Evolutionary conservation across 2,329 filamentous ascomycete genomes (phyloP), one percentile per base, ranked within the genome.

Genomic region (Leptographium galeiforme): DNA sequence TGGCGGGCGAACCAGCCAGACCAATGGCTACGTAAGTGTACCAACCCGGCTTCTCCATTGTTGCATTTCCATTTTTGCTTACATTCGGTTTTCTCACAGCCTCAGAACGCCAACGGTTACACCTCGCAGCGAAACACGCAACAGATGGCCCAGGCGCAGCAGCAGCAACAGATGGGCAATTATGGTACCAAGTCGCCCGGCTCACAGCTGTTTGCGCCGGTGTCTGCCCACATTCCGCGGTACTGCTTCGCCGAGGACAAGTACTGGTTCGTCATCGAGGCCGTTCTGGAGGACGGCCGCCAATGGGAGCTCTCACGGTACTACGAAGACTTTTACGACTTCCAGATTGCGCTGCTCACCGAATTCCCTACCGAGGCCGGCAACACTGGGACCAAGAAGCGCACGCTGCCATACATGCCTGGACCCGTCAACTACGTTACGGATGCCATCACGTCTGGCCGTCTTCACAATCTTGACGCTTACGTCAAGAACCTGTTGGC

Each of bases 241-340:
- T 97, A 95, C 70, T 95, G 89, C 67, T 97, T 94, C 63, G 89
- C 89, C 56, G 91, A 97, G 64, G 90, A 96, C 61, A 96, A 96
- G 67, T 97, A 97, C 69, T 97, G 93, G 89, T 98, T 97, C 64
- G 87, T 96, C 53, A 91, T 98, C 55, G 90, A 96, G 67, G 89
- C 87, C 30, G 78, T 84, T 62, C 80, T 97, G 67, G 89, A 95
- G 63, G 90, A 97, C 64, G 90, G 89, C 48, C 79, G 87, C 48
- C 84, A 87, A 64, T 97, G 90, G 89, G 90, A 96, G 65, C 72
- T 98, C 50, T 91, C 89, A 41, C 82, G 93, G 58, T 93, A 95
- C 64, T 98, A 98, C 64, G 89, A 97, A 67, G 93, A 97, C 70
- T 98, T 98, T 65, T 98, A 97, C 70, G 93, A 97, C 67, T 91